These are phyloP conservation scores for Suaeda aralocaspica DNA, from an alignment of 148 eudicot species.

Conservation along the genomic window DNA sequence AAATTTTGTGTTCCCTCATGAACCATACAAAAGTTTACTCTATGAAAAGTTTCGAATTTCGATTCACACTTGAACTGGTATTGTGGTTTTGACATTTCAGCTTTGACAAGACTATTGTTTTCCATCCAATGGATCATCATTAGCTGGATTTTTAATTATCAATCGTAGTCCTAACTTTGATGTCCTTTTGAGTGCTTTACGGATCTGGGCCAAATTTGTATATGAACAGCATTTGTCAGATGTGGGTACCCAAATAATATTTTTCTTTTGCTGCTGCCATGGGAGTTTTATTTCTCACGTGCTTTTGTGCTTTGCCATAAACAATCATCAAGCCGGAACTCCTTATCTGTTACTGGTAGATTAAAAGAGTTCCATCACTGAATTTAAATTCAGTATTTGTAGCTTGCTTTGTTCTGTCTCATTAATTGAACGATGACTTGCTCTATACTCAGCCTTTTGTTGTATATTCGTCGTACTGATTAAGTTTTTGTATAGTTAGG, in stretches of 20 bases:
- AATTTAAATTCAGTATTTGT: neutral
- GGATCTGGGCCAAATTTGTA: neutral
- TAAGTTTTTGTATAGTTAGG: neutral
- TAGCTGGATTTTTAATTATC: neutral
- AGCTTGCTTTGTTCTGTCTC: neutral
- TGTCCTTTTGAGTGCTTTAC: neutral
- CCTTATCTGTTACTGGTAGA: too few species aligned
- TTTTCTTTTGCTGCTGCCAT: neutral
- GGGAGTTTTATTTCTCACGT: neutral
- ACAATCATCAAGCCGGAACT: too few species aligned
- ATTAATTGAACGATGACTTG: too few species aligned
- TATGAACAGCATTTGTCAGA: neutral
- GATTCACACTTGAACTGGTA: too few species aligned
- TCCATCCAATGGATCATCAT: neutral
- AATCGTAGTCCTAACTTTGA: neutral
- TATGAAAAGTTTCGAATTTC: neutral
- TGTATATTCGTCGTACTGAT: neutral
- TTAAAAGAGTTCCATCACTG: too few species aligned
- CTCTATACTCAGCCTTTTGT: neutral
- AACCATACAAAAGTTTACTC: neutral
- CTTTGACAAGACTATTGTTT: too few species aligned
- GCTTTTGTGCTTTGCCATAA: neutral
- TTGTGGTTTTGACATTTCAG: too few species aligned
- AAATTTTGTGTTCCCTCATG: neutral
- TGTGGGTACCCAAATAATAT: neutral